Evolutionary conservation across 2,329 filamentous ascomycete species (phyloP).

Genomic region (Botrytis tulipae): DNA sequence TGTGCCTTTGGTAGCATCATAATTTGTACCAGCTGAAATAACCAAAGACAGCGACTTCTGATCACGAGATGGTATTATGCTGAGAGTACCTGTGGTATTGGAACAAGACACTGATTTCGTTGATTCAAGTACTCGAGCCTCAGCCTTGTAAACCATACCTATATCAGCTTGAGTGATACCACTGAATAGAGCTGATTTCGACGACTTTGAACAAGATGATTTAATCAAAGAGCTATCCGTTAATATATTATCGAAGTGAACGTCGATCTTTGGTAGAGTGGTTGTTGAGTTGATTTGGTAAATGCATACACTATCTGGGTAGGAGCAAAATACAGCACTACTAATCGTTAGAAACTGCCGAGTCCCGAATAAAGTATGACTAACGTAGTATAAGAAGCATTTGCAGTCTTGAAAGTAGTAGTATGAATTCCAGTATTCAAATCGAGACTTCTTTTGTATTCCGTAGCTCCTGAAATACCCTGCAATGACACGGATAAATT

Average conservation of each 20-base stretch:
- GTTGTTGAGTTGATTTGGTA: slow-evolving; percentile 32
- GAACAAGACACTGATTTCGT: slow-evolving; percentile 23
- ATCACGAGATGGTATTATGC: slow-evolving; percentile 32
- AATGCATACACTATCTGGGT: slow-evolving; percentile 41
- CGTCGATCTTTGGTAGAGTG: slow-evolving; percentile 42
- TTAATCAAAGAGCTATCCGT: slow-evolving; percentile 35
- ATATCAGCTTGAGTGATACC: slow-evolving; percentile 43
- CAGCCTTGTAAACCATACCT: slow-evolving; percentile 47
- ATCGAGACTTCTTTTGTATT: slow-evolving; percentile 46
- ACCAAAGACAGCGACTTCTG: slow-evolving; percentile 42
- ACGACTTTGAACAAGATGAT: slow-evolving; percentile 38
- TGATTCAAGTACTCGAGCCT: slow-evolving; percentile 37
- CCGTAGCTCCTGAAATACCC: slow-evolving; percentile 34
- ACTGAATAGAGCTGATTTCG: slow-evolving; percentile 35
- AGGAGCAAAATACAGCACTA: slow-evolving; percentile 46
- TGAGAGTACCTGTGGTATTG: slow-evolving; percentile 35
- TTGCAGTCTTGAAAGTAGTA: slow-evolving; percentile 29
- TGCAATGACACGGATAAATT: slow-evolving; percentile 46
- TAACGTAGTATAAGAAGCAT: slow-evolving; percentile 6
- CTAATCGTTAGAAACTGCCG: slow-evolving; percentile 38
- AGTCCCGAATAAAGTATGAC: neutral
- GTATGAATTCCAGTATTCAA: slow-evolving; percentile 45
- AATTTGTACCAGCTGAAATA: slow-evolving; percentile 49
- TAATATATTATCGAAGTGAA: slow-evolving; percentile 46
- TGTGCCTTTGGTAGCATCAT: slow-evolving; percentile 50